Base-by-base conservation (phyloP, 2,329 filamentous ascomycete genomes). In the Fusarium verrucosum region DNA sequence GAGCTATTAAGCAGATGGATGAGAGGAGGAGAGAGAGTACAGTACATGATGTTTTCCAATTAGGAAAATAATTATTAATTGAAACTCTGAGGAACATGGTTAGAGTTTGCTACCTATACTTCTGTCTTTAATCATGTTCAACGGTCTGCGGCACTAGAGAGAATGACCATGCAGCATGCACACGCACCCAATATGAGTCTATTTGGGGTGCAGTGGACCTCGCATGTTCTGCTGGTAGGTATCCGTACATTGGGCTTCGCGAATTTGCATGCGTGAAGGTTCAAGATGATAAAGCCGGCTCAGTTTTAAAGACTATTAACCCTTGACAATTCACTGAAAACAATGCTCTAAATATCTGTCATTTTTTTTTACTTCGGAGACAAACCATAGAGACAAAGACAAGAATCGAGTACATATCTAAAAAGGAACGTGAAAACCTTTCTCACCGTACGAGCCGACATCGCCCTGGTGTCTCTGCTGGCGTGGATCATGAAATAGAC, bases 401-500 rank as follows among this genome's bases (percentile, higher is more conserved):
- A n/a, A n/a, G 45, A 41, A 26, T 26, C n/a, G n/a, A n/a, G n/a
- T n/a, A n/a, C n/a, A n/a, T 47, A 26, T 40, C 44, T 47, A 40
- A 47, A 25, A 47, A 41, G n/a, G 44, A 47, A 22, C 17, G 40
- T 44, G 25, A 37, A 46, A 45, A 35, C 37, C 37, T 14, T 55
- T 25, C 41, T 55, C 58, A 61, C 56, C 49, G 56, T 57, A 47
- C 55, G 22, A 65, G 45, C 59, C 62, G 42, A 54, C 51, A 55
- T 64, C 52, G 63, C 63, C 63, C 62, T 62, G 42, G 32, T 53
- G 54, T 59, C 20, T 45, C 43, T 58, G 51, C 28, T 46, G 44
- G 43, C 44, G 58, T 46, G 60, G 53, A 63, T 53, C 51, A 58
- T 63, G 19, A 32, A 50, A 38, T 43, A n/a, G 43, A 40, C 58